Percentiles rank a stretch among this genome's conserved stretches.
phyloP scores from a whole-genome alignment of 495 filamentous ascomycete genomes.

The Xylaria sp. region DNA sequence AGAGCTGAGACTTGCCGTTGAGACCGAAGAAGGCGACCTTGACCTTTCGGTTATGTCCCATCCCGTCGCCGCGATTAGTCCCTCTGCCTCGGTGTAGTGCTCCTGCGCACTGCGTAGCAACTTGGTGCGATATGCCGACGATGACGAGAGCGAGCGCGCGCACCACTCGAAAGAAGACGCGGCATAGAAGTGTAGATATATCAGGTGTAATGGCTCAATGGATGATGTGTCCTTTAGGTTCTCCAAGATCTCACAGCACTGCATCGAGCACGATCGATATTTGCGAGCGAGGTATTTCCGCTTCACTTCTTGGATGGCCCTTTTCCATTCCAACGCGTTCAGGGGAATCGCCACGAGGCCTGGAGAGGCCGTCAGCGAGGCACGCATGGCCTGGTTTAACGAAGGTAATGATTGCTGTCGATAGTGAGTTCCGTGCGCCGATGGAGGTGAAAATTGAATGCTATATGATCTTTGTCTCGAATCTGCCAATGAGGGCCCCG shows the following conservation, averaged over 20 bases:
- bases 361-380: conserved; percentile 17
- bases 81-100: conserved; percentile 54
- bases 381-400: conserved; percentile 20
- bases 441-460: conserved; percentile 1
- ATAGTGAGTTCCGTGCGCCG: conserved; percentile 27
- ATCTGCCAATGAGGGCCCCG: conserved; percentile 16
- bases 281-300: conserved; percentile 51
- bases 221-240: conserved; percentile 48
- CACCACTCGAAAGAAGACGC: conserved; percentile 60
- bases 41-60: conserved; percentile 42
- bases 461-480: conserved; percentile 26
- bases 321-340: conserved; percentile 48
- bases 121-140: conserved; percentile 51
- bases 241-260: conserved; percentile 55
- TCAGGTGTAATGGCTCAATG: conserved; percentile 56
- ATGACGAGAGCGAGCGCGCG: conserved; percentile 52
- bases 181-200: conserved; percentile 62
- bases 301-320: conserved; percentile 54
- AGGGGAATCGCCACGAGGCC: conserved; percentile 28
- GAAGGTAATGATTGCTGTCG: conserved; percentile 39
- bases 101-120: conserved; percentile 56
- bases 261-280: conserved; percentile 54
- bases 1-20: conserved; percentile 52
- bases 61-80: conserved; percentile 49
- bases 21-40: conserved; percentile 43